These are phyloP conservation scores for Scleromitrula shiraiana DNA, from an alignment of 2,329 filamentous ascomycete species.

Conservation along the genomic window DNA sequence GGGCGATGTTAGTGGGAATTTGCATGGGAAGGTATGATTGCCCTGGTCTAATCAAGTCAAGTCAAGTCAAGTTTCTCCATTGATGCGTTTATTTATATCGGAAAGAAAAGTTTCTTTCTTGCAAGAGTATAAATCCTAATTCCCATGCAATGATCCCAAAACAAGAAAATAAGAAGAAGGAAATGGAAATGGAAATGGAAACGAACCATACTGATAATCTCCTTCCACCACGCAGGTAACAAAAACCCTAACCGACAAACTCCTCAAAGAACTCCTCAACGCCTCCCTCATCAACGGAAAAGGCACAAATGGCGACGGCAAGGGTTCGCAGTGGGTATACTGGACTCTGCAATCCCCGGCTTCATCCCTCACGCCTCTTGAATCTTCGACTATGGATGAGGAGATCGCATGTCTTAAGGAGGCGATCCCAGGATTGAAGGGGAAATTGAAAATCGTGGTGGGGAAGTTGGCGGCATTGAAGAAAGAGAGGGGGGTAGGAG, in stretches of 20 bases:
- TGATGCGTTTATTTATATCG: too few relatives aligned
- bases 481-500: conserved; percentile 37
- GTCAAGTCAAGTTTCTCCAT: too few relatives aligned
- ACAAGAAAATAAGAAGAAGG: neutral
- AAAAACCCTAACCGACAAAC: conserved; percentile 48
- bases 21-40: conserved; percentile 45
- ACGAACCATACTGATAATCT: conserved; percentile 10
- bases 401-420: too few relatives aligned
- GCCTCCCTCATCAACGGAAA: conserved; percentile 49
- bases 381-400: neutral
- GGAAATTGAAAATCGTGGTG: conserved; percentile 33
- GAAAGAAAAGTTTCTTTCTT: too few relatives aligned
- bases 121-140: too few relatives aligned
- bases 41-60: neutral
- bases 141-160: too few relatives aligned
- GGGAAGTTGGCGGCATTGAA: conserved; percentile 35
- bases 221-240: conserved; percentile 16
- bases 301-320: conserved; percentile 25
- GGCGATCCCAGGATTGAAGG: conserved; percentile 35
- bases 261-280: conserved; percentile 55
- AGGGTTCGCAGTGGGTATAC: conserved; percentile 30
- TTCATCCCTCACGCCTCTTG: conserved; percentile 31
- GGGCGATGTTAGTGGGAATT: conserved; percentile 51
- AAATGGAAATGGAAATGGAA: conserved; percentile 27
- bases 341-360: conserved; percentile 25